phyloP scores from a whole-genome alignment of 257 asterid genomes.

The Osmanthus fragrans region DNA sequence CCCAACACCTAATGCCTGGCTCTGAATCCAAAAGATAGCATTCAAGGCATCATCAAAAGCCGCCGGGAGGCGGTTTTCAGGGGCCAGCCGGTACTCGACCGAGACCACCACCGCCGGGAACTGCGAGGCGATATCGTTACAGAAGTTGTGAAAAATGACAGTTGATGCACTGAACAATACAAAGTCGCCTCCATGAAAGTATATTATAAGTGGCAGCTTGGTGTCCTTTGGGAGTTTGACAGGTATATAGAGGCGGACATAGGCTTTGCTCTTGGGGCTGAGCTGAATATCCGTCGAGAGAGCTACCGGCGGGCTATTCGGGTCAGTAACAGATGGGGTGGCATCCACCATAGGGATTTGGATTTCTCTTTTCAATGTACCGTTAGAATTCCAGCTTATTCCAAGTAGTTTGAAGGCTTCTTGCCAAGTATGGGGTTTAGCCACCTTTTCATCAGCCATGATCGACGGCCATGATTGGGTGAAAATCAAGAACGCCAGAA shows the following conservation, averaged over 20 bases:
- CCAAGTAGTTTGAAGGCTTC: constrained; percentile 27
- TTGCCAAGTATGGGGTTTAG: constrained; percentile 26
- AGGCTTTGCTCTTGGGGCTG: not conserved
- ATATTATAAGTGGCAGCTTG: constrained; percentile 38
- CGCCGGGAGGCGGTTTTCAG: constrained; percentile 41
- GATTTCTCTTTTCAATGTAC: constrained; percentile 14
- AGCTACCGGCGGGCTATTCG: not conserved
- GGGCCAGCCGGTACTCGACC: constrained; percentile 40
- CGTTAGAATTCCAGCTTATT: constrained; percentile 24
- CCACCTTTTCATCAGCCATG: not conserved
- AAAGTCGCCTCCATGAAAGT: constrained; percentile 45
- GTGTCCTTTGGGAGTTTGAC: constrained; percentile 10
- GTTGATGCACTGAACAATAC: constrained; percentile 34
- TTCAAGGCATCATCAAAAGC: constrained; percentile 37
- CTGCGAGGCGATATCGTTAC: constrained; percentile 29
- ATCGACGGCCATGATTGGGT: not conserved
- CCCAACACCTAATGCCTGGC: constrained; percentile 26
- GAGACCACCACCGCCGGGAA: constrained; percentile 32
- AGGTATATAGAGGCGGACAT: constrained; percentile 27
- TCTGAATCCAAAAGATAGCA: constrained; percentile 32
- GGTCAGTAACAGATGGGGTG: not conserved
- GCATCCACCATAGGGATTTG: constrained; percentile 19
- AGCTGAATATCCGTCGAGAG: constrained; percentile 12
- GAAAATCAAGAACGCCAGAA: not conserved
- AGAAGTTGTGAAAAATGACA: constrained; percentile 38